Percentiles rank a stretch among this genome's conserved stretches.
Conservation (phyloP, 176 grass and related monocot genomes). For the Microstegium vimineum region DNA sequence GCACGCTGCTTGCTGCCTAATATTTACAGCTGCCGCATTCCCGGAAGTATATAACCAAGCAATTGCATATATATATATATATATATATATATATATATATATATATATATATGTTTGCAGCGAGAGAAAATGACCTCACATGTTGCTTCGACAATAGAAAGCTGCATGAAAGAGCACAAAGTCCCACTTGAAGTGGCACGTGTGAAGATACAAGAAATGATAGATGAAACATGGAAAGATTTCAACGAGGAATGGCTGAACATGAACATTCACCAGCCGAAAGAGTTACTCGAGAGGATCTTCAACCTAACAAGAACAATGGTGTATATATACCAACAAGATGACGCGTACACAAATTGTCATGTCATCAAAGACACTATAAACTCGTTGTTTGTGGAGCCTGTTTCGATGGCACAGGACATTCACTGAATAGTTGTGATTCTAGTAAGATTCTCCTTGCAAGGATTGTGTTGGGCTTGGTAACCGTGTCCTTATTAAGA, state of each 20-base stretch:
- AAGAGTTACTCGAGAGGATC: background rate
- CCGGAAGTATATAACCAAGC: background rate
- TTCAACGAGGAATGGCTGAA: background rate
- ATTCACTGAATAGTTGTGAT: no score
- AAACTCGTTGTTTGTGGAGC: background rate
- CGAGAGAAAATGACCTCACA: background rate
- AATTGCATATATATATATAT: no score
- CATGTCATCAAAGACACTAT: background rate
- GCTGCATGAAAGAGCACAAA: background rate
- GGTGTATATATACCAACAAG: background rate
- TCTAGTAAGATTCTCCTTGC: no score
- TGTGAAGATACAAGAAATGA: background rate
- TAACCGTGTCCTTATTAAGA: no score
- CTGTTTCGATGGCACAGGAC: background rate
- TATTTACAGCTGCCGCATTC: no score
- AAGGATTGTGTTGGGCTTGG: no score
- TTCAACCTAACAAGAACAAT: background rate
- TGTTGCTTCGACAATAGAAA: constrained; percentile 1
- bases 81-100: no score
- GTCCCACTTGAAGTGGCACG: background rate
- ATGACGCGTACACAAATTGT: background rate
- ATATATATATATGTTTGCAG: no score
- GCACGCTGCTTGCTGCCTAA: no score
- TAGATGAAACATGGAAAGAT: background rate
- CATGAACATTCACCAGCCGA: background rate